phyloP scores from a whole-genome alignment of 768 basidiomycete genomes.

The Harrya chromipes region DNA sequence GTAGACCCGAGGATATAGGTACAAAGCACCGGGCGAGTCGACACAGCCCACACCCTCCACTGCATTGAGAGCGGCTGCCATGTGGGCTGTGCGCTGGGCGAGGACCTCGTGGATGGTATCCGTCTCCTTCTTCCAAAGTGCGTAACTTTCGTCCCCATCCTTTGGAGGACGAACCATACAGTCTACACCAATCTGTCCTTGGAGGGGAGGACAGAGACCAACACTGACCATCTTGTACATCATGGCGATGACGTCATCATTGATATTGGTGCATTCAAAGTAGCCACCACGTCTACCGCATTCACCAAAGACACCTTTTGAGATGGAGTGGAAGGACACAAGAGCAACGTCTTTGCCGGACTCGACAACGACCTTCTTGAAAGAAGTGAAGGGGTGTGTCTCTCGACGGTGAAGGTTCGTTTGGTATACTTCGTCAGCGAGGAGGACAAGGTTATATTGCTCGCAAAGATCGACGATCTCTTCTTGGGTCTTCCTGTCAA shows the following conservation, averaged over 20 bases:
- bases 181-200: constrained; percentile 93
- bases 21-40: constrained; percentile 87
- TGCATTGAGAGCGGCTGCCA: constrained; percentile 76
- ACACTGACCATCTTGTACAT: constrained; percentile 98
- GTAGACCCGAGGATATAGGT: constrained; percentile 83
- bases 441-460: constrained; percentile 77
- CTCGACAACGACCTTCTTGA: constrained; percentile 83
- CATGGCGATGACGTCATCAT: constrained; percentile 71
- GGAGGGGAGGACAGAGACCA: constrained; percentile 82
- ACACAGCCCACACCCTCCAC: constrained; percentile 91
- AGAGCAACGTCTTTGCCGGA: constrained; percentile 67
- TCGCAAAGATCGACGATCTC: constrained; percentile 83
- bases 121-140: constrained; percentile 82
- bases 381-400: constrained; percentile 80
- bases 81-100: constrained; percentile 61
- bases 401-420: constrained; percentile 73
- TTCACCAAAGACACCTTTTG: constrained; percentile 94
- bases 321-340: constrained; percentile 96
- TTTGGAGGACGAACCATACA: constrained; percentile 89
- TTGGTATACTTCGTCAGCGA: constrained; percentile 99
- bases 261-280: constrained; percentile 87
- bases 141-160: constrained; percentile 70
- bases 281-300: constrained; percentile 98
- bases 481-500: constrained; percentile 68
- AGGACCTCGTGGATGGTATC: constrained; percentile 74